These are phyloP conservation scores for Eleusine coracana DNA, from an alignment of 176 grass and related monocot species.

Conservation along the genomic window DNA sequence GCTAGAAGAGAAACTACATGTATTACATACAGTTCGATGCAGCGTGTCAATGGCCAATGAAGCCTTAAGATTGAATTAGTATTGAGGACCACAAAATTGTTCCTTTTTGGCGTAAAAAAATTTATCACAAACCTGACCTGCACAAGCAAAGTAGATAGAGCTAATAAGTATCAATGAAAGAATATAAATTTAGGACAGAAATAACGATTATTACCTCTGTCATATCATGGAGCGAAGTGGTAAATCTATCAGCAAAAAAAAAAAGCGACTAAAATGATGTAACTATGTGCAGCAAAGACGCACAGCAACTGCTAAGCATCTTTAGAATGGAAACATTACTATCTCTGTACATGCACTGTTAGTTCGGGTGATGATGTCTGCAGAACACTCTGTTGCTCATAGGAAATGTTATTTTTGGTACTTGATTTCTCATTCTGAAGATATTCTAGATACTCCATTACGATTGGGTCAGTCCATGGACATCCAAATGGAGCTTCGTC, in stretches of 20 bases:
- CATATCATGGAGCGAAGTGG: not conserved
- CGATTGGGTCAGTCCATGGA: slow-evolving; percentile 90
- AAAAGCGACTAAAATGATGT: not conserved
- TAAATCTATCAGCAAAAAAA: not conserved
- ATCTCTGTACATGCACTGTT: slow-evolving; percentile 53
- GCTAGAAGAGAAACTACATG: not conserved
- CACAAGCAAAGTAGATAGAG: not conserved
- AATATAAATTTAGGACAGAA: not conserved
- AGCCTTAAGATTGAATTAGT: not conserved
- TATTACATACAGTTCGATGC: slow-evolving; percentile 9
- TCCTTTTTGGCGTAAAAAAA: not conserved
- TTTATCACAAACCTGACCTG: slow-evolving; percentile 8
- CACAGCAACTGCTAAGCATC: not conserved
- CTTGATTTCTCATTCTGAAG: slow-evolving; percentile 52
- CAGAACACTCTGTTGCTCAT: slow-evolving; percentile 38
- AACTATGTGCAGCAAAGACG: not conserved
- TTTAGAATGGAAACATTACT: slow-evolving; percentile 1
- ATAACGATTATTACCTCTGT: slow-evolving; percentile 20
- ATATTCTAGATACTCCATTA: slow-evolving; percentile 94
- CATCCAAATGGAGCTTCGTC: slow-evolving; percentile 81
- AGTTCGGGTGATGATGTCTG: slow-evolving; percentile 41
- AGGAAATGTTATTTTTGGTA: slow-evolving; percentile 24
- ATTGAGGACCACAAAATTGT: not conserved
- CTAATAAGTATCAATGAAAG: not conserved
- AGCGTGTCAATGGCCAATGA: not conserved